phyloP scores from a whole-genome alignment of 2,329 filamentous ascomycete genomes.

The Claviceps pazoutovae region DNA sequence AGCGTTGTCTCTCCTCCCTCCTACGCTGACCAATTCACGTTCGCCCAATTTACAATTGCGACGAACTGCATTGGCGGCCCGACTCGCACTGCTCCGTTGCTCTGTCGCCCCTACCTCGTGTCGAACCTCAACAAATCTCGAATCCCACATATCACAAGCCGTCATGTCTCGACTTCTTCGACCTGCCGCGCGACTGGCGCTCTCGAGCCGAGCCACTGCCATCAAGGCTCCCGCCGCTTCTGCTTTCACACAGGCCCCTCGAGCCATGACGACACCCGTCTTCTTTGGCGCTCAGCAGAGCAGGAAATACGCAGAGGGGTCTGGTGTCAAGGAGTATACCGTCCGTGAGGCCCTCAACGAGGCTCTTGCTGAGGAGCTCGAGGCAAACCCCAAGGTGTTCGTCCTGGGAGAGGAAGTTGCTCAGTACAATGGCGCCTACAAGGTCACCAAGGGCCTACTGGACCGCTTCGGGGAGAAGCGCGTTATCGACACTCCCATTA shows the following conservation, averaged over 20 bases:
- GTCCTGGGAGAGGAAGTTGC: slow-evolving; percentile 95
- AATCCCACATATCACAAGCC: slow-evolving; percentile 6
- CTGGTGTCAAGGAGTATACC: slow-evolving; percentile 77
- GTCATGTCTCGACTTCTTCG: slow-evolving; percentile 39
- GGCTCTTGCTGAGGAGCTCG: slow-evolving; percentile 93
- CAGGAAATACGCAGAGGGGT: slow-evolving; percentile 41
- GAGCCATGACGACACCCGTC: slow-evolving; percentile 22
- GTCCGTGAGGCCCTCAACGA: slow-evolving; percentile 97
- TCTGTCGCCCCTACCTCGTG: neutral
- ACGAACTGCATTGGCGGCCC: slow-evolving; percentile 8
- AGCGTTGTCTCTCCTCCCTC: neutral
- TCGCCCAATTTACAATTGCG: neutral
- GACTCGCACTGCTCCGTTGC: slow-evolving; percentile 4
- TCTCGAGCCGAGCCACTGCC: slow-evolving; percentile 25
- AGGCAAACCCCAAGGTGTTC: slow-evolving; percentile 88
- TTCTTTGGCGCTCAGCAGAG: slow-evolving; percentile 30
- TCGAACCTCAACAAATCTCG: slow-evolving; percentile 6
- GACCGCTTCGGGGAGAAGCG: slow-evolving; percentile 96
- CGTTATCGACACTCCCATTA: slow-evolving; percentile 97
- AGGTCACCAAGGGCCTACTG: slow-evolving; percentile 94
- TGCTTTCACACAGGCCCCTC: slow-evolving; percentile 19
- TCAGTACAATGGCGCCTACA: slow-evolving; percentile 99
- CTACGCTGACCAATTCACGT: neutral
- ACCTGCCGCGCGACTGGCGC: slow-evolving; percentile 34
- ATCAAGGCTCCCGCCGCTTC: slow-evolving; percentile 21